Evolutionary conservation across 2,329 filamentous ascomycete genomes (phyloP).

Genomic region (Talaromyces sp.): DNA sequence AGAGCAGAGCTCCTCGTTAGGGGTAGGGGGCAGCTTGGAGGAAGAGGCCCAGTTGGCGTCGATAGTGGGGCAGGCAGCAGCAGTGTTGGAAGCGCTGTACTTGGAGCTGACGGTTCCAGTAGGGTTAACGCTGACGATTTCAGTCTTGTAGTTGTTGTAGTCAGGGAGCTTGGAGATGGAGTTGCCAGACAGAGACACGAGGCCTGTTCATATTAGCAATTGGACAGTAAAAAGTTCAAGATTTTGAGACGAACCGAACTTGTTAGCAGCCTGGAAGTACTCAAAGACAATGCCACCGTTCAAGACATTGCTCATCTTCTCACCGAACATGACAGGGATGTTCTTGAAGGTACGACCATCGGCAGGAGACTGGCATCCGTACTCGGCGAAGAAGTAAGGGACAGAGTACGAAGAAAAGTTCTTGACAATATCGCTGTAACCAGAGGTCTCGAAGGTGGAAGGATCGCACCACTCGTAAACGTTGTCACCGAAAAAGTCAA

Average conservation of each 20-base stretch:
- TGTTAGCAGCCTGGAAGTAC: constrained; percentile 85
- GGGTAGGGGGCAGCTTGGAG: constrained; percentile 68
- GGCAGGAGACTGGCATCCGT: background rate
- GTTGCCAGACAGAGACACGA: constrained; percentile 45
- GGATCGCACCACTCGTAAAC: constrained; percentile 65
- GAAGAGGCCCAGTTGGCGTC: constrained; percentile 62
- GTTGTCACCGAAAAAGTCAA: constrained; percentile 99
- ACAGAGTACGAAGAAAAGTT: constrained; percentile 86
- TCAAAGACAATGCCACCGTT: constrained; percentile 97
- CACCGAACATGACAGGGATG: constrained; percentile 71
- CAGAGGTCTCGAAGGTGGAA: background rate
- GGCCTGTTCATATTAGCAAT: constrained; percentile 17
- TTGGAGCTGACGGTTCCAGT: constrained; percentile 57
- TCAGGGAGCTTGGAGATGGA: constrained; percentile 65
- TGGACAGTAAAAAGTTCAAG: constrained; percentile 32
- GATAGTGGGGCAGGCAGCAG: constrained; percentile 64
- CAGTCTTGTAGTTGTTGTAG: constrained; percentile 65
- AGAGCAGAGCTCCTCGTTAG: constrained; percentile 69
- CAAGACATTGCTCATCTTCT: constrained; percentile 77
- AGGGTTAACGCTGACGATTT: constrained; percentile 65
- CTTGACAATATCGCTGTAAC: constrained; percentile 58
- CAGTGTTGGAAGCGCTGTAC: constrained; percentile 69
- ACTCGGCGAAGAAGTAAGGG: constrained; percentile 62
- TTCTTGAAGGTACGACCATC: constrained; percentile 72
- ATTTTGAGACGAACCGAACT: constrained; percentile 47